Conservation (phyloP, 495 filamentous ascomycete species). For the Hypoxylon subgilvum region DNA sequence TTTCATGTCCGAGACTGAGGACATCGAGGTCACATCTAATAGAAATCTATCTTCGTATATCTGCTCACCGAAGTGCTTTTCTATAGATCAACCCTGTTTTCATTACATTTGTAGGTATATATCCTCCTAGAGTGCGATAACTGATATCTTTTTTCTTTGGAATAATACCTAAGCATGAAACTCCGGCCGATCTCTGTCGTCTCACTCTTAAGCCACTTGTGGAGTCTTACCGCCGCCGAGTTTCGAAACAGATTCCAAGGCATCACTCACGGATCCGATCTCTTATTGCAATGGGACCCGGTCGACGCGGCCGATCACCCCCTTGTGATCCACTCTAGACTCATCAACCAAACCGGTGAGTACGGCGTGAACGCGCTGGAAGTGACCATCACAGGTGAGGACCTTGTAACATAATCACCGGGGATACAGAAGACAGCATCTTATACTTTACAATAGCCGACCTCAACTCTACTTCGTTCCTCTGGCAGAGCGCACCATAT, state of each 20-base stretch:
- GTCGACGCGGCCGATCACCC: constrained; percentile 38
- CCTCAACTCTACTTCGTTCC: constrained; percentile 40
- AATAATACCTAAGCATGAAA: too few relatives aligned
- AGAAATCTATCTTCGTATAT: neutral
- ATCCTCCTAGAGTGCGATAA: too few relatives aligned
- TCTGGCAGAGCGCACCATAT: constrained; percentile 46
- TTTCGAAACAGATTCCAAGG: constrained; percentile 43
- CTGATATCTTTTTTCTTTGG: too few relatives aligned
- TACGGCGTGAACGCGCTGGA: constrained; percentile 40
- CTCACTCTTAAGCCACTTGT: constrained; percentile 9
- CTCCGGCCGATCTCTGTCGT: neutral
- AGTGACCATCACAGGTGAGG: constrained; percentile 44
- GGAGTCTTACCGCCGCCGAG: constrained; percentile 9
- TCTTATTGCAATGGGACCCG: constrained; percentile 42
- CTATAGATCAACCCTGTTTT: too few relatives aligned
- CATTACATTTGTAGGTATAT: too few relatives aligned
- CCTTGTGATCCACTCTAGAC: constrained; percentile 39
- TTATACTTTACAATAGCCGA: constrained; percentile 34
- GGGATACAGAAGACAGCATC: neutral
- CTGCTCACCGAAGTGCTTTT: too few relatives aligned
- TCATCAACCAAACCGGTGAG: constrained; percentile 45
- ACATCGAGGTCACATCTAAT: neutral
- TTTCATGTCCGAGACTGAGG: neutral
- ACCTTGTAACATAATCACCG: neutral
- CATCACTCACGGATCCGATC: constrained; percentile 28